These are phyloP conservation scores for Phytophthora megakarya DNA, from an alignment of 352 stramenopile genomes.

Conservation along the genomic window DNA sequence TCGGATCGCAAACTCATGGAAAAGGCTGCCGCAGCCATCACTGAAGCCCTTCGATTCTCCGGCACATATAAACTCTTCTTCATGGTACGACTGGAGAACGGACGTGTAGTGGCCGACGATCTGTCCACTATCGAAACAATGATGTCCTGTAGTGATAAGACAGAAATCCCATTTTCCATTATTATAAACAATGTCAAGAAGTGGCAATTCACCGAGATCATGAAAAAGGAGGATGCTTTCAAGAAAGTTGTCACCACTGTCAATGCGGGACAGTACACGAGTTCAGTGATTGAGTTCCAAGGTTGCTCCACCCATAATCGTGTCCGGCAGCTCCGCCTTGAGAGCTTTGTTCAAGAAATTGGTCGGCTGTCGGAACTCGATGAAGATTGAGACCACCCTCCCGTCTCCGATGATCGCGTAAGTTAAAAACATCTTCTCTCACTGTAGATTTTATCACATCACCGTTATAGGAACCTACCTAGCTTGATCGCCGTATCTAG, in stretches of 20 bases:
- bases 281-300: slow-evolving; percentile 12
- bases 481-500: too few species aligned
- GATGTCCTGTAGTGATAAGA: slow-evolving; percentile 16
- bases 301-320: too few species aligned
- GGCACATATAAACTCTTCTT: slow-evolving; percentile 36
- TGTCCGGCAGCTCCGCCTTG: too few species aligned
- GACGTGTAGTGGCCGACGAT: too few species aligned
- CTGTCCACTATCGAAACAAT: slow-evolving; percentile 27
- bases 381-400: too few species aligned
- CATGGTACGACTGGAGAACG: slow-evolving; percentile 33
- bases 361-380: too few species aligned
- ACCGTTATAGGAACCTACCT: too few species aligned
- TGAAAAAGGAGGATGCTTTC: slow-evolving; percentile 9
- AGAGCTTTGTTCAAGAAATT: too few species aligned
- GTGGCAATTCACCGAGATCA: slow-evolving; percentile 14
- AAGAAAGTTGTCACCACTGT: slow-evolving; percentile 12
- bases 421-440: too few species aligned
- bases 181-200: slow-evolving; percentile 30
- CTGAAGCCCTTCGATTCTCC: slow-evolving; percentile 9
- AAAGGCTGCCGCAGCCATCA: slow-evolving; percentile 15
- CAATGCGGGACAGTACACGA: slow-evolving; percentile 13
- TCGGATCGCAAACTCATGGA: slow-evolving; percentile 1
- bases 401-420: too few species aligned
- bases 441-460: too few species aligned
- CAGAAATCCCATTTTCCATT: slow-evolving; percentile 14